Conservation (phyloP, 2,329 filamentous ascomycete species). For the Fusarium sororula region DNA sequence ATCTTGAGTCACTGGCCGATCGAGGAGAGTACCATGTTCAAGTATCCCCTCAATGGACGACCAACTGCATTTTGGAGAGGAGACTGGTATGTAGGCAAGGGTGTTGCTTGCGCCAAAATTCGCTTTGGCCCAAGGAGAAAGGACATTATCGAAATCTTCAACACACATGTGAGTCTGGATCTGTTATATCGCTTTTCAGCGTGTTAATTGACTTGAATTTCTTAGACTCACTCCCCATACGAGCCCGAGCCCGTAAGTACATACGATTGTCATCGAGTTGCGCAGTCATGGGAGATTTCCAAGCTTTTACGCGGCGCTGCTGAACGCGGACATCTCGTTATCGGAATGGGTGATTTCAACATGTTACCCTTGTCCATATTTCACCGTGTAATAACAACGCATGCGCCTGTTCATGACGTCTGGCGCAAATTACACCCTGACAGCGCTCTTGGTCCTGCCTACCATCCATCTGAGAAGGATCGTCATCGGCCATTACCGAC, state of each 20-base stretch:
- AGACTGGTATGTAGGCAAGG: slow-evolving; percentile 97
- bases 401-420: slow-evolving; percentile 80
- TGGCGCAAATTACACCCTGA: slow-evolving; percentile 88
- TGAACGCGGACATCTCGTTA: slow-evolving; percentile 81
- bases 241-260: slow-evolving; percentile 81
- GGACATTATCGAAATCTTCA: slow-evolving; percentile 87
- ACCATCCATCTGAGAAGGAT: slow-evolving; percentile 72
- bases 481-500: slow-evolving; percentile 75
- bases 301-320: slow-evolving; percentile 86
- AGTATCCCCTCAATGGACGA: slow-evolving; percentile 90
- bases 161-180: slow-evolving; percentile 74
- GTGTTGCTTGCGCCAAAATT: slow-evolving; percentile 84
- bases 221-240: slow-evolving; percentile 81
- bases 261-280: slow-evolving; percentile 88
- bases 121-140: slow-evolving; percentile 70
- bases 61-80: slow-evolving; percentile 94
- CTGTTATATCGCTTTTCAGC: background rate
- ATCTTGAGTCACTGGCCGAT: slow-evolving; percentile 95
- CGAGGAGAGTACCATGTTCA: slow-evolving; percentile 84
- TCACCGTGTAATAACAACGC: slow-evolving; percentile 82
- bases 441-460: slow-evolving; percentile 79
- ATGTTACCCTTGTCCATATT: slow-evolving; percentile 90
- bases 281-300: slow-evolving; percentile 94
- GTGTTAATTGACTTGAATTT: background rate
- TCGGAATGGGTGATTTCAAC: slow-evolving; percentile 95